These are phyloP conservation scores for Strigomonas culicis DNA, from an alignment of 208 protist genomes.

Conservation along the genomic window DNA sequence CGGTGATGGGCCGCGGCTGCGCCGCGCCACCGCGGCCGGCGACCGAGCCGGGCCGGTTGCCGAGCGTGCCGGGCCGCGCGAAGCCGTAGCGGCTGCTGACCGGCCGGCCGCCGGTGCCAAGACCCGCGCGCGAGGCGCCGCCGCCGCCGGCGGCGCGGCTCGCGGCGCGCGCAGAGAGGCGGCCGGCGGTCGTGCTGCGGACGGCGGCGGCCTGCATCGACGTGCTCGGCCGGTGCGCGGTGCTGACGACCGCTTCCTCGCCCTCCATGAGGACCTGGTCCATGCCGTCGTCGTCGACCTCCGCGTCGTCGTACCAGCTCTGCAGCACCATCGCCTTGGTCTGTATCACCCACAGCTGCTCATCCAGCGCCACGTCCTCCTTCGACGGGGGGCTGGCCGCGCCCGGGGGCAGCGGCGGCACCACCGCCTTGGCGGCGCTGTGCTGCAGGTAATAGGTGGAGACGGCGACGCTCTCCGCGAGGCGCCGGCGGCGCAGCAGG, in stretches of 20 bases:
- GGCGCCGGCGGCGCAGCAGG: conserved; percentile 76
- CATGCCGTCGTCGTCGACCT: conserved; percentile 93
- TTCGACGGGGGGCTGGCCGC: not conserved
- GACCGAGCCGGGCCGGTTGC: conserved; percentile 35
- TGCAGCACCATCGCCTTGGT: conserved; percentile 85
- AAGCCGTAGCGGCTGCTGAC: conserved; percentile 79
- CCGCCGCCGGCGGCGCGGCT: conserved; percentile 21
- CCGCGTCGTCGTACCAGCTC: conserved; percentile 94
- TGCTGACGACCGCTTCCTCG: conserved; percentile 83
- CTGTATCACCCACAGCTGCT: conserved; percentile 93
- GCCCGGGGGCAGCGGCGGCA: not conserved
- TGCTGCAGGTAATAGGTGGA: conserved; percentile 68
- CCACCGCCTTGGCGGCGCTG: not conserved
- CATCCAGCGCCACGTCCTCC: conserved; percentile 19
- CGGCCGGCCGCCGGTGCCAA: conserved; percentile 40
- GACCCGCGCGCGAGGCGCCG: conserved; percentile 24
- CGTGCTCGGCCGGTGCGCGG: conserved; percentile 77
- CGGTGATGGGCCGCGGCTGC: conserved; percentile 68
- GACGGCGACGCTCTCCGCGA: conserved; percentile 81
- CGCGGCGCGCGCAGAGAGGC: conserved; percentile 23
- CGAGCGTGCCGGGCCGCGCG: conserved; percentile 71
- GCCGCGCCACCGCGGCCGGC: conserved; percentile 44
- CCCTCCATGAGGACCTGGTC: conserved; percentile 92
- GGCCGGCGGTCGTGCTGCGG: conserved; percentile 7
- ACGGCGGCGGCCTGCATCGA: conserved; percentile 47